Base-by-base conservation (phyloP, 2,329 filamentous ascomycete species). In the Fusarium nodosum region DNA sequence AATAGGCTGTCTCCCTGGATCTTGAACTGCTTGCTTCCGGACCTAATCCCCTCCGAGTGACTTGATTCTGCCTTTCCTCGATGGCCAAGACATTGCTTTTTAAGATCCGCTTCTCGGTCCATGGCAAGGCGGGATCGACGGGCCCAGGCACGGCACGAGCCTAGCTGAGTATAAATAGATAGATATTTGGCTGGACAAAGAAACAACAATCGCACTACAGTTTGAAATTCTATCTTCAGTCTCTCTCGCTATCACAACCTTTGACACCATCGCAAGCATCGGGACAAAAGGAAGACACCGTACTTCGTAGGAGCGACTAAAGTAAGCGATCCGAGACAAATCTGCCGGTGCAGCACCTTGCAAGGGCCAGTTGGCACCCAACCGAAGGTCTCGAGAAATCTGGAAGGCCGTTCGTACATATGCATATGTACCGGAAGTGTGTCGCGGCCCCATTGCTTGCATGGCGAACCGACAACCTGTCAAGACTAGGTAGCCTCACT, bases 381-480 rank as follows among this genome's bases (percentile, higher is more conserved):
- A 51, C 56, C 58, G 47, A 62, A 68, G 55, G 48, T 39, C 48
- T 48, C 31, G 50, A 39, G 41, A 36, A 45, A 46, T 60, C 56
- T 65, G 65, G 60, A 69, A 71, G 63, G 50, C 57, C 44, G 63
- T 69, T 68, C 56, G 45, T 58, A 63, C 60, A 46, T 63, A 47
- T 53, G 50, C 57, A 38, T 51, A 60, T 8, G 34, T 45, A 71
- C 53, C 59, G 52, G 56, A 60, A 60, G 60, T 59, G 64, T 55
- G 61, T 71, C 71, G 69, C 64, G 69, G 69, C 57, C 64, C 60
- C 69, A 67, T 74, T 72, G 69, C 72, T 75, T 74, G 71, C 71
- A 74, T 74, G 72, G 71, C 72, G 64, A 72, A 64, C 62, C 70
- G 72, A 68, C 60, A 74, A 68, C 72, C 72, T 75, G 72, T 74